These are phyloP conservation scores for Colletotrichum sp. DNA, from an alignment of 2,329 filamentous ascomycete genomes.

Conservation along the genomic window DNA sequence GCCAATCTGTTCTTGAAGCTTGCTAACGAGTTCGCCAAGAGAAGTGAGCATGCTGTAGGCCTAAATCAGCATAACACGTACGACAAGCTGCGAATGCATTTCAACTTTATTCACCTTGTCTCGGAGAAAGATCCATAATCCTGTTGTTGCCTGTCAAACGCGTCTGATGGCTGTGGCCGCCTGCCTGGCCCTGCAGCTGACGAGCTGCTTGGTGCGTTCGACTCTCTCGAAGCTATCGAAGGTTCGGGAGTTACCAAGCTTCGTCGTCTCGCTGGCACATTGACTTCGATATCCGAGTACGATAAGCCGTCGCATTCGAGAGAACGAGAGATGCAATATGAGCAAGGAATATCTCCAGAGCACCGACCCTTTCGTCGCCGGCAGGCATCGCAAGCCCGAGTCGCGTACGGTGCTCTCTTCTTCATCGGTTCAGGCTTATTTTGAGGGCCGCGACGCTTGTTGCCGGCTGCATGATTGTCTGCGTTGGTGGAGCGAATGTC, in stretches of 20 bases:
- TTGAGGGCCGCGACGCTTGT: neutral
- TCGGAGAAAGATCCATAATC: neutral
- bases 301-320: slow-evolving; percentile 17
- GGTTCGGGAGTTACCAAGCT: neutral
- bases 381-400: slow-evolving; percentile 26
- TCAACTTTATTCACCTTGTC: neutral
- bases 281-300: neutral
- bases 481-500: neutral
- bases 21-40: neutral
- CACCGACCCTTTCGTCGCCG: slow-evolving; percentile 26
- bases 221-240: neutral
- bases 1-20: neutral
- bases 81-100: neutral
- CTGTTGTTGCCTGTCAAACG: neutral
- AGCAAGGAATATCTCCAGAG: slow-evolving; percentile 24
- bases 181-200: neutral
- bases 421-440: neutral
- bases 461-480: neutral
- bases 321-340: slow-evolving; percentile 15
- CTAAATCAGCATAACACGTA: neutral
- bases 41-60: neutral
- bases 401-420: slow-evolving; percentile 22
- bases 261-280: neutral
- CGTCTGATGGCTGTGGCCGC: neutral
- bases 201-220: neutral